Conservation (phyloP, 139 green algal species). For the Chloropicon primus region DNA sequence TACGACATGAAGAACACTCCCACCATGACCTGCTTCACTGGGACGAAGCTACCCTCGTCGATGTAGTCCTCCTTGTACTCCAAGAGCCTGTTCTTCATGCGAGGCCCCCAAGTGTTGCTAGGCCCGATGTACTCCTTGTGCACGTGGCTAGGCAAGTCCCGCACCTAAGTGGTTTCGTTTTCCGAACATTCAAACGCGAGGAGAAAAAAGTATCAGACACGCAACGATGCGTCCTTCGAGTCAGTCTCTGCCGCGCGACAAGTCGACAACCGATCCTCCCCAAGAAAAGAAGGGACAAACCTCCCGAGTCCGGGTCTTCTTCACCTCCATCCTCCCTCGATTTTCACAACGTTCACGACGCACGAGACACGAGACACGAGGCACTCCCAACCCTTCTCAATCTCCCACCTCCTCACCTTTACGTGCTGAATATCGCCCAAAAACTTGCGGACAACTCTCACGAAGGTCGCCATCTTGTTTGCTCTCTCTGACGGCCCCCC, state of each 20-base stretch:
- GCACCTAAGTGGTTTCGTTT: not conserved
- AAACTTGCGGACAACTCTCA: not conserved
- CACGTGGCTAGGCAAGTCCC: not conserved
- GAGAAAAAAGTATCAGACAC: not conserved
- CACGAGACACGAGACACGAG: too few species aligned
- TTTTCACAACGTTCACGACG: too few species aligned
- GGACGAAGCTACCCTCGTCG: not conserved
- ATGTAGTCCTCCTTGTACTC: not conserved
- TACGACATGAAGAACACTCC: not conserved
- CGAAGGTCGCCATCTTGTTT: not conserved
- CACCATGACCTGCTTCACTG: not conserved
- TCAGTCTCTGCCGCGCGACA: too few species aligned
- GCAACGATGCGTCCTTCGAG: too few species aligned
- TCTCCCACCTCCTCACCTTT: not conserved
- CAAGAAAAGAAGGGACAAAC: too few species aligned
- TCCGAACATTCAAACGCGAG: not conserved
- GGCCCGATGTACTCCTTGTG: not conserved
- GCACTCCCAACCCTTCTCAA: too few species aligned
- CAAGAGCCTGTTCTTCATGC: not conserved
- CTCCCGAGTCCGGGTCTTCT: too few species aligned
- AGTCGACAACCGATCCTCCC: too few species aligned
- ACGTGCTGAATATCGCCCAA: not conserved
- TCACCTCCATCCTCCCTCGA: too few species aligned
- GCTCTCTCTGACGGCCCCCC: not conserved
- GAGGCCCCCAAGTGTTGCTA: not conserved